A percentile compares a stretch with the other conserved stretches of the same genome.
These are phyloP conservation scores for Tolypocladium ophioglossoides DNA, from an alignment of 2,329 filamentous ascomycete genomes.

Conservation along the genomic window DNA sequence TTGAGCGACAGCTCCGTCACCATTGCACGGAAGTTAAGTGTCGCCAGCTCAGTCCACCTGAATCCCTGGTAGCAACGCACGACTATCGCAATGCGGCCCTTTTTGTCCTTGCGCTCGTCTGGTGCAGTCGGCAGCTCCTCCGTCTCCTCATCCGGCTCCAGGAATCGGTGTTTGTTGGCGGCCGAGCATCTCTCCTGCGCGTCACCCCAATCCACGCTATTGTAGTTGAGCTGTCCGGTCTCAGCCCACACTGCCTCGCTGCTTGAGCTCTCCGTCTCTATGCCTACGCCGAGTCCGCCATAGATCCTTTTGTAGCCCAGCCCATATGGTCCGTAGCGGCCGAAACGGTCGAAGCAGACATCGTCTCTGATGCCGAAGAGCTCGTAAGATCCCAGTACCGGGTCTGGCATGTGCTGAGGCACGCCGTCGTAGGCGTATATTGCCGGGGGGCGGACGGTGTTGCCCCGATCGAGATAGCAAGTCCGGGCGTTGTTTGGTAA, in stretches of 20 bases:
- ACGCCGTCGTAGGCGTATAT: conserved; percentile 61
- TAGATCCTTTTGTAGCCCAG: conserved; percentile 66
- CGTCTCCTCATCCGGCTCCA: conserved; percentile 26
- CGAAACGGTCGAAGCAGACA: conserved; percentile 81
- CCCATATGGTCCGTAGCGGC: conserved; percentile 75
- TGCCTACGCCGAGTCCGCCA: conserved; percentile 61
- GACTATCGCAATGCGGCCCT: conserved; percentile 60
- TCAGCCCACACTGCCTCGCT: conserved; percentile 47
- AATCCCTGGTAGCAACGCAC: conserved; percentile 75
- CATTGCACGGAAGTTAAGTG: conserved; percentile 73
- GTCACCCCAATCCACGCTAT: conserved; percentile 41
- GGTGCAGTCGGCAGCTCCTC: conserved; percentile 18
- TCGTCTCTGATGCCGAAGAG: conserved; percentile 65
- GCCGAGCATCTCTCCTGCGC: conserved; percentile 43
- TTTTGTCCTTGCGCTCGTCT: conserved; percentile 19
- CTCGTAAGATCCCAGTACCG: conserved; percentile 66
- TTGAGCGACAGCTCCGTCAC: conserved; percentile 67
- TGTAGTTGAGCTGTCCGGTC: conserved; percentile 46
- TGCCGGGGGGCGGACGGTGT: conserved; percentile 47
- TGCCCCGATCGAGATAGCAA: conserved; percentile 54
- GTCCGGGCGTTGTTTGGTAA: conserved; percentile 41
- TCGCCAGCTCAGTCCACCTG: conserved; percentile 64
- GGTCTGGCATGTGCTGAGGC: conserved; percentile 66
- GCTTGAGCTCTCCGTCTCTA: conserved; percentile 62
- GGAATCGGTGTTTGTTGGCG: conserved; percentile 54